These are phyloP conservation scores for Licmophora abbreviata DNA, from an alignment of 108 stramenopile genomes.

Conservation along the genomic window DNA sequence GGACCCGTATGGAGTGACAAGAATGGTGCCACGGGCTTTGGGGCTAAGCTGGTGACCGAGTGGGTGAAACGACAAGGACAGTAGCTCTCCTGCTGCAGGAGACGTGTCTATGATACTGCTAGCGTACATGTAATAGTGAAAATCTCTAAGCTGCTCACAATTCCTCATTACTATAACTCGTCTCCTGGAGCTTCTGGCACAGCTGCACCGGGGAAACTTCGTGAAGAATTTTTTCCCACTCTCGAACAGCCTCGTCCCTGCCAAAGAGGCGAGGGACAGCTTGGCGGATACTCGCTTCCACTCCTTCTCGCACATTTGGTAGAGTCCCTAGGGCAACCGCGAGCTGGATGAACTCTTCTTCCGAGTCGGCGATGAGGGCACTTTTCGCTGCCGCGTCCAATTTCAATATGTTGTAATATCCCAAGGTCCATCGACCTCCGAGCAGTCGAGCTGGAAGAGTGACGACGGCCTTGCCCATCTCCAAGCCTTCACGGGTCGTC, in stretches of 20 bases:
- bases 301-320: background rate
- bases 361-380: constrained; percentile 9
- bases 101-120: no score
- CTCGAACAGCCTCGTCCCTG: constrained; percentile 10
- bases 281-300: constrained; percentile 8
- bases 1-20: constrained; percentile 92
- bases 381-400: constrained; percentile 8
- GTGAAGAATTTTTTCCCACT: constrained; percentile 16
- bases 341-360: constrained; percentile 14
- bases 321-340: constrained; percentile 22
- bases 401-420: constrained; percentile 9
- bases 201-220: constrained; percentile 16
- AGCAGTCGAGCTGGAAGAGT: constrained; percentile 28
- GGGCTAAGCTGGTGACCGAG: constrained; percentile 81
- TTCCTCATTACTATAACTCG: no score
- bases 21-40: constrained; percentile 88
- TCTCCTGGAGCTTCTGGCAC: no score
- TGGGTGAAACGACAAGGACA: constrained; percentile 80
- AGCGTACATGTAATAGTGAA: no score
- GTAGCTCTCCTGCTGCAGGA: no score
- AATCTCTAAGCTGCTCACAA: no score
- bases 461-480: constrained; percentile 25
- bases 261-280: constrained; percentile 9
- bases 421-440: constrained; percentile 28
- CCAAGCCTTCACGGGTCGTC: constrained; percentile 29